Percentiles rank a stretch among this genome's conserved stretches.
Conservation (phyloP, 768 basidiomycete species). For the Suillus plorans region DNA sequence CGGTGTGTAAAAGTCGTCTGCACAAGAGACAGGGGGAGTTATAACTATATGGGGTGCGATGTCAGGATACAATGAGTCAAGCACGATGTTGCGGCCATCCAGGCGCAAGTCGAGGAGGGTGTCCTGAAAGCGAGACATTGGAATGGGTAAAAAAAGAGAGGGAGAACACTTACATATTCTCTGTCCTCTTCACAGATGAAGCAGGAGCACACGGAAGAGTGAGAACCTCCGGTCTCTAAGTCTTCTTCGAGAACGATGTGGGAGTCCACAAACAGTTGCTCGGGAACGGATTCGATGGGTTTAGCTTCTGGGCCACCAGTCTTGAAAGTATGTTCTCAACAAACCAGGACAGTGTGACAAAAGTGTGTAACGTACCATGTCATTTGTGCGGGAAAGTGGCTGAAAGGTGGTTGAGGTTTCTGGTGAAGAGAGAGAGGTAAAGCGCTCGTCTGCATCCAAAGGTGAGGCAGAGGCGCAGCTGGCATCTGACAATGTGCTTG, state of each 20-base stretch:
- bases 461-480: slow-evolving; percentile 9
- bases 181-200: slow-evolving; percentile 8
- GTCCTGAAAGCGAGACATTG: slow-evolving; percentile 10
- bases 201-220: neutral
- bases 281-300: neutral
- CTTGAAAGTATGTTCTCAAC: neutral
- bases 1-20: slow-evolving; percentile 34
- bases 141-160: neutral
- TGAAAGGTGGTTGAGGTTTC: neutral
- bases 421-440: slow-evolving; percentile 3
- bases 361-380: slow-evolving; percentile 3
- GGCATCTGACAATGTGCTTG: neutral
- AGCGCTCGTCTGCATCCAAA: neutral
- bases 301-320: neutral
- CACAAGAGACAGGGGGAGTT: slow-evolving; percentile 41
- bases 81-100: slow-evolving; percentile 36
- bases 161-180: slow-evolving; percentile 7
- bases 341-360: neutral
- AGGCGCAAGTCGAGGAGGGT: slow-evolving; percentile 15
- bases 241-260: neutral
- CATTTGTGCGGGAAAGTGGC: slow-evolving; percentile 7
- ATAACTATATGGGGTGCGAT: slow-evolving; percentile 53
- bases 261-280: neutral
- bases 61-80: slow-evolving; percentile 43
- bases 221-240: slow-evolving; percentile 3